Evolutionary conservation across 306 rosid species (phyloP), one percentile per base, ranked within the genome.

Genomic region (Mimosa bimucronata): DNA sequence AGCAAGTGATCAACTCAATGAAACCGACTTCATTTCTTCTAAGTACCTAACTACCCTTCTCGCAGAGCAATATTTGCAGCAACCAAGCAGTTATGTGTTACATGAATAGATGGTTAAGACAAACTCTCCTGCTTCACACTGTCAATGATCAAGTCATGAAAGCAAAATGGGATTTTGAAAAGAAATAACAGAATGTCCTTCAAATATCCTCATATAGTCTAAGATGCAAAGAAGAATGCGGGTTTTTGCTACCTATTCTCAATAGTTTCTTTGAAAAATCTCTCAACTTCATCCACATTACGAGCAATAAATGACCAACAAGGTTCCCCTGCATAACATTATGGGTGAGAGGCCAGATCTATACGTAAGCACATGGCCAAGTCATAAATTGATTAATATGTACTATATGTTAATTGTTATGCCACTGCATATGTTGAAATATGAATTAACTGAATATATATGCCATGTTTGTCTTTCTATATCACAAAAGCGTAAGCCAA

Each of bases 261-360:
- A 21, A 92, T 88, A 73, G 97, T 91, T 83, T 90, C 93, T 82
- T 91, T 94, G 84, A 94, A 94, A 86, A 91, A 92, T 26, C 75
- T 90, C 83, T 91, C 97, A 48, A 94, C 91, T 31, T 90, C 98
- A 83, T 94, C 98, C 75, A 86, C 90, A 74, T 71, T 90, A 79
- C 73, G 88, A 83, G 92, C 94, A 86, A 89, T 74, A 57, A 86
- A 87, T 11, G 97, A 92, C 97, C 97, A 91, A 88, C 91, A 83
- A 65, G 91, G 94, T 45, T 91, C 97, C 75, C 95, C 98, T 94
- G 85, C 86, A 88, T 50, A 77, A 75, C 75, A 85, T 25, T 77
- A 85, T 19, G 31, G 11, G 31, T 40, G 37, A 80, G 80, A 74
- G 31, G 50, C 66, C 37, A 44, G 31, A 77, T 79, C 45, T 52